phyloP scores from a whole-genome alignment of 768 basidiomycete species.

The Lactifluus pinguis region DNA sequence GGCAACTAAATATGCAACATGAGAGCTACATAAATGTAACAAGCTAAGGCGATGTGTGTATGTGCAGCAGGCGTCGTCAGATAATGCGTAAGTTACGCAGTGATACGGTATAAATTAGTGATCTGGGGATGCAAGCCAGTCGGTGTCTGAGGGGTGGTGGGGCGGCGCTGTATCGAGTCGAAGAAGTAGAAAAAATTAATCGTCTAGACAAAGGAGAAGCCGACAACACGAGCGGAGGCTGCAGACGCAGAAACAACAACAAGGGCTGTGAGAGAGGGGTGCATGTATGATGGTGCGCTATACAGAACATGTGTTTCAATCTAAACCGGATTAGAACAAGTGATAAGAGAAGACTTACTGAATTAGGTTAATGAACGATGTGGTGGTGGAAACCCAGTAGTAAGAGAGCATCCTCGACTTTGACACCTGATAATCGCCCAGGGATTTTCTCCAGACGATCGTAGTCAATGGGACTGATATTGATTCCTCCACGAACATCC shows the following conservation, averaged over 20 bases:
- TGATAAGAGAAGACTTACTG: slow-evolving; percentile 13
- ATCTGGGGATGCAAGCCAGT: background rate
- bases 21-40: slow-evolving; percentile 19
- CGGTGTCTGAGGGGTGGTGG: slow-evolving; percentile 3
- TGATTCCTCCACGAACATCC: slow-evolving; percentile 22
- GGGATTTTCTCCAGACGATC: slow-evolving; percentile 40
- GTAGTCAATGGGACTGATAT: slow-evolving; percentile 35
- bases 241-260: background rate
- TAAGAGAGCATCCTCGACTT: slow-evolving; percentile 65
- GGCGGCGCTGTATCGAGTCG: background rate
- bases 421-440: slow-evolving; percentile 40
- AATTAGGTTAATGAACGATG: slow-evolving; percentile 44
- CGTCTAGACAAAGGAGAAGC: background rate
- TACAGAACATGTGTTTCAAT: background rate
- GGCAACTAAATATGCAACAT: slow-evolving; percentile 15
- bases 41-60: slow-evolving; percentile 12
- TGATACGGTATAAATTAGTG: slow-evolving; percentile 17
- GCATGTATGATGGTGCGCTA: background rate
- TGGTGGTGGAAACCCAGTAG: slow-evolving; percentile 69
- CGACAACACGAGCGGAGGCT: background rate
- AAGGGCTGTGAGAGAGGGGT: background rate
- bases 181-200: background rate
- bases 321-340: background rate
- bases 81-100: slow-evolving; percentile 16
- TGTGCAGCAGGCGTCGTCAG: slow-evolving; percentile 15